These are phyloP conservation scores for Fusarium sp. DNA, from an alignment of 2,329 filamentous ascomycete genomes.

Conservation along the genomic window DNA sequence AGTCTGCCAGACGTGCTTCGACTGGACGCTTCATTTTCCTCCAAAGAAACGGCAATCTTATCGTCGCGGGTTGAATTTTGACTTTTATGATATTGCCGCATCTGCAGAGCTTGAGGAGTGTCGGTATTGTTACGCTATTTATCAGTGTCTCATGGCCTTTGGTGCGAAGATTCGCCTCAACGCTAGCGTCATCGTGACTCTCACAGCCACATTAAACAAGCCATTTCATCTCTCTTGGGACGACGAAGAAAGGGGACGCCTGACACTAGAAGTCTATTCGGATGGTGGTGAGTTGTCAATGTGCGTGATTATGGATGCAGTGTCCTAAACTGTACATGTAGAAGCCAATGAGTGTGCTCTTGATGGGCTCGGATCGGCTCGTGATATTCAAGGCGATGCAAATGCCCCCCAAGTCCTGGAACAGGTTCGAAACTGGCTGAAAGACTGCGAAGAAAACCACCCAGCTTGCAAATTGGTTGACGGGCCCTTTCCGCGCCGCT, in stretches of 20 bases:
- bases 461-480: not conserved
- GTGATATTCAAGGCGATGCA: not conserved
- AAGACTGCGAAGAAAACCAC: not conserved
- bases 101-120: not conserved
- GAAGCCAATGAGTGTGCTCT: not conserved
- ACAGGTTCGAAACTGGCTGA: not conserved
- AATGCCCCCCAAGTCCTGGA: not conserved
- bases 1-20: not conserved
- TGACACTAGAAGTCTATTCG: not conserved
- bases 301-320: not conserved
- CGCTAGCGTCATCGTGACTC: not conserved
- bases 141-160: not conserved
- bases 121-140: not conserved
- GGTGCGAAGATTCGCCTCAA: not conserved
- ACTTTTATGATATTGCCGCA: not conserved
- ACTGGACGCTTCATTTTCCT: slow-evolving; percentile 2
- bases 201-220: not conserved
- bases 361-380: not conserved
- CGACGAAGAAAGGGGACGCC: not conserved
- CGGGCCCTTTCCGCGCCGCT: not conserved
- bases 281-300: not conserved
- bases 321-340: not conserved
- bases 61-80: not conserved
- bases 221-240: not conserved
- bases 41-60: not conserved